phyloP scores from a whole-genome alignment of 2,329 filamentous ascomycete genomes.

The Cladosporium sp. region DNA sequence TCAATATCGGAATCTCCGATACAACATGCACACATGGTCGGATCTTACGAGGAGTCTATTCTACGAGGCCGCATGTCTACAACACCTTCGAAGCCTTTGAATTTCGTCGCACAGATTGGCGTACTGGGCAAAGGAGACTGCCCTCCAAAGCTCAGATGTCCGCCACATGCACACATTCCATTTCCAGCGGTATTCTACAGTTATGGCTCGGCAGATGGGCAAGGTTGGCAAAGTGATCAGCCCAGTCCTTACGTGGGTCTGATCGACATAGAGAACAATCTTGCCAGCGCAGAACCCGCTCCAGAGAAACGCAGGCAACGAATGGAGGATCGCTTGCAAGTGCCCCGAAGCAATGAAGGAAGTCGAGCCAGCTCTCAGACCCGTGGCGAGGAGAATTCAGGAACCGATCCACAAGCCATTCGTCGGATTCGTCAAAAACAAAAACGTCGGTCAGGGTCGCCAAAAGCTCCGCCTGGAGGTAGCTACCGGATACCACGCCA shows the following conservation, averaged over 20 bases:
- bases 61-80: slow-evolving; percentile 95
- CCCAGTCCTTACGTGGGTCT: slow-evolving; percentile 95
- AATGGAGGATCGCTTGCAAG: slow-evolving; percentile 29
- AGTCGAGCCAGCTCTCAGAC: slow-evolving; percentile 32
- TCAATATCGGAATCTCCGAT: slow-evolving; percentile 80
- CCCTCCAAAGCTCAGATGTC: slow-evolving; percentile 80
- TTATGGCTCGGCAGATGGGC: slow-evolving; percentile 69
- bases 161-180: slow-evolving; percentile 82
- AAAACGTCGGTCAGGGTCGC: slow-evolving; percentile 57
- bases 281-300: slow-evolving; percentile 45
- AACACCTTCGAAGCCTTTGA: slow-evolving; percentile 84
- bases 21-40: slow-evolving; percentile 92
- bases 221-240: slow-evolving; percentile 64
- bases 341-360: slow-evolving; percentile 27
- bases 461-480: slow-evolving; percentile 75
- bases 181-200: slow-evolving; percentile 97
- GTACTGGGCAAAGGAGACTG: slow-evolving; percentile 88
- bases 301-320: slow-evolving; percentile 36
- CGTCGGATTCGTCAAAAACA: slow-evolving; percentile 48
- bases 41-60: slow-evolving; percentile 97
- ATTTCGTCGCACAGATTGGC: slow-evolving; percentile 93
- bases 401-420: slow-evolving; percentile 28
- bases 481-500: slow-evolving; percentile 92
- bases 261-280: slow-evolving; percentile 82
- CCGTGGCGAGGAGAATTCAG: slow-evolving; percentile 26